These are phyloP conservation scores for Gilbertella persicaria DNA, from an alignment of 371 early-diverging fungal species.

Conservation along the genomic window DNA sequence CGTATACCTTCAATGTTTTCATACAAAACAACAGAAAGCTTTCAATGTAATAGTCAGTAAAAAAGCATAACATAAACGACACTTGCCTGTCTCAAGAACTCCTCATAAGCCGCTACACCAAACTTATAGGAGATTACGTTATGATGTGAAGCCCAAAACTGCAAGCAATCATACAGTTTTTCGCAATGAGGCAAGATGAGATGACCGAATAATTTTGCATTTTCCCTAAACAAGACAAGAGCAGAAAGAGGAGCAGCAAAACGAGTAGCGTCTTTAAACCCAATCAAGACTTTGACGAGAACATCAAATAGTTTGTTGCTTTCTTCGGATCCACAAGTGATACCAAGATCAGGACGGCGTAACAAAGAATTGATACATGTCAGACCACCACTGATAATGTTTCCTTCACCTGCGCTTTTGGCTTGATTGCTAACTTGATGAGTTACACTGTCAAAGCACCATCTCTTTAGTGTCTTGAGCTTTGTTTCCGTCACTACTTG, in stretches of 20 bases:
- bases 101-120: conserved; percentile 15
- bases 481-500: conserved; percentile 17
- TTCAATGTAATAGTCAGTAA: background rate
- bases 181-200: conserved; percentile 46
- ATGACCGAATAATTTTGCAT: conserved; percentile 49
- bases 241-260: conserved; percentile 46
- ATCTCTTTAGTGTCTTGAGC: conserved; percentile 29
- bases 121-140: conserved; percentile 30
- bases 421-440: background rate
- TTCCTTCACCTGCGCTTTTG: conserved; percentile 24
- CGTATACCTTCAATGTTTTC: conserved; percentile 14
- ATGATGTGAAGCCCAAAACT: conserved; percentile 47
- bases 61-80: background rate
- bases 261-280: background rate
- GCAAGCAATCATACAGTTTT: conserved; percentile 46
- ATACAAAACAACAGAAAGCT: conserved; percentile 12
- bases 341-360: conserved; percentile 16
- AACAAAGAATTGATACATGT: conserved; percentile 43
- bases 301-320: conserved; percentile 4
- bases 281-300: background rate
- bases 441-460: conserved; percentile 38
- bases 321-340: conserved; percentile 3
- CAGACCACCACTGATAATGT: conserved; percentile 37
- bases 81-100: conserved; percentile 2
- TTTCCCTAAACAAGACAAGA: conserved; percentile 55